Base-by-base conservation (phyloP, 164 flowering plant genomes). In the Chloranthus sessilifolius region DNA sequence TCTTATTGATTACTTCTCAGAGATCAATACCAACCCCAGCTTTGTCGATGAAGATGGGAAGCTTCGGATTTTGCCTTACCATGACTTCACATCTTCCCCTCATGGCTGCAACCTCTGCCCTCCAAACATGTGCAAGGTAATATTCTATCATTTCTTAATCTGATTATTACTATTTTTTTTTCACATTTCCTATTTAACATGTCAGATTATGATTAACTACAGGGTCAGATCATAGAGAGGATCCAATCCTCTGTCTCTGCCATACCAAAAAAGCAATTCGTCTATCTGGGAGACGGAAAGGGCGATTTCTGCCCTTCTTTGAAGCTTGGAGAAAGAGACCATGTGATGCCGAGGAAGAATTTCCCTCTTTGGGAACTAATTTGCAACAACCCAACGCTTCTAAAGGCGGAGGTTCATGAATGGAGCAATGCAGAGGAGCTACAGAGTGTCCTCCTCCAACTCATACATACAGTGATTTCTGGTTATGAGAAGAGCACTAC, bases 221-320 rank as follows among this genome's bases (percentile, higher is more conserved):
- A 91, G 96, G 95, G 98, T 44, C 35, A 60, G 43, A 75, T 88
- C 19, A 60, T 88, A 5, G 71, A 78, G 21, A 56, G 58, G 55
- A 74, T 87, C 20, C 71, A 49, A 57, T 65, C 62, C 29, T 69
- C 80, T 4, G 36, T 31, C 6, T 47, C 56, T 16, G 52, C 27
- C 7, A 59, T 51, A 1, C 57, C 44, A 26, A 56, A 54, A 41
- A 61, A 47, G 37, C 68, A 61, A 35, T 43, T 77, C 47, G 74
- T 91, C 39, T 91, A 91, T 60, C 62, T 88, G 21, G 96, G 96
- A 56, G 96, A 91, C 58, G 96, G 96, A 29, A 56, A 35, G 23
- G 81, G 81, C 14, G 98, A 91, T 60, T 85, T 27, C 59, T 91
- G 98, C 63, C 92, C 98, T 3, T 70, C 74, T 47, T 25, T 76